These are phyloP conservation scores for Kodamaea kakaduensis DNA, from an alignment of 805 yeast species.

Conservation along the genomic window DNA sequence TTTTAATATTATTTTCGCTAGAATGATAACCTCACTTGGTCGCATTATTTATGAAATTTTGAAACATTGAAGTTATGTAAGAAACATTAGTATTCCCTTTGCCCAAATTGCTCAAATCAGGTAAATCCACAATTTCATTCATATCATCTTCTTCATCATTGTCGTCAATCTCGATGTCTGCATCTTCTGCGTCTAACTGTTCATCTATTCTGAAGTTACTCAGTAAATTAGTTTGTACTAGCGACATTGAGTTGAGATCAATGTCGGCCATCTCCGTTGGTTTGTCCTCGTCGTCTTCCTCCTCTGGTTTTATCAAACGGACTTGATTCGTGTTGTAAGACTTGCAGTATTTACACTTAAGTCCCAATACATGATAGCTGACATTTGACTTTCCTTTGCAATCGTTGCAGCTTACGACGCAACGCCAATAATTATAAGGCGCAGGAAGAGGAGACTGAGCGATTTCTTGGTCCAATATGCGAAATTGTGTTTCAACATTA, in stretches of 20 bases:
- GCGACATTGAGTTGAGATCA: constrained; percentile 19
- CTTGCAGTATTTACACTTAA: constrained; percentile 80
- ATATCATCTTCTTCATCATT: constrained; percentile 23
- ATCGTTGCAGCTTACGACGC: constrained; percentile 77
- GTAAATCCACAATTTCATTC: constrained; percentile 24
- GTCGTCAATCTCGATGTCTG: constrained; percentile 22
- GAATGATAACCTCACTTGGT: constrained; percentile 5
- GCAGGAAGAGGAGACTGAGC: constrained; percentile 71
- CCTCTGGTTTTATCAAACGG: constrained; percentile 65
- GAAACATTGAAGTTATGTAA: constrained; percentile 35
- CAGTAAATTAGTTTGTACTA: constrained; percentile 32
- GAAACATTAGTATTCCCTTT: constrained; percentile 23
- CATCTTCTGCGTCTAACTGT: constrained; percentile 21
- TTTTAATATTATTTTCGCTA: no score
- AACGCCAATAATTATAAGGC: constrained; percentile 73
- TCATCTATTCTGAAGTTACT: constrained; percentile 37
- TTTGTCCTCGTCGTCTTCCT: constrained; percentile 29
- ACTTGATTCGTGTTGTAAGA: constrained; percentile 83
- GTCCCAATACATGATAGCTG: constrained; percentile 77
- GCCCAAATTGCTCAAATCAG: constrained; percentile 16
- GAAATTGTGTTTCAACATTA: constrained; percentile 84
- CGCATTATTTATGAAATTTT: constrained; percentile 34
- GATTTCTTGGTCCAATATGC: constrained; percentile 83
- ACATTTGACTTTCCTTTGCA: constrained; percentile 79
- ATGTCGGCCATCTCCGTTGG: not conserved